A percentile compares a stretch with the other conserved stretches of the same genome.
phyloP scores from a whole-genome alignment of 164 flowering plant species.

The Akebia trifoliata region DNA sequence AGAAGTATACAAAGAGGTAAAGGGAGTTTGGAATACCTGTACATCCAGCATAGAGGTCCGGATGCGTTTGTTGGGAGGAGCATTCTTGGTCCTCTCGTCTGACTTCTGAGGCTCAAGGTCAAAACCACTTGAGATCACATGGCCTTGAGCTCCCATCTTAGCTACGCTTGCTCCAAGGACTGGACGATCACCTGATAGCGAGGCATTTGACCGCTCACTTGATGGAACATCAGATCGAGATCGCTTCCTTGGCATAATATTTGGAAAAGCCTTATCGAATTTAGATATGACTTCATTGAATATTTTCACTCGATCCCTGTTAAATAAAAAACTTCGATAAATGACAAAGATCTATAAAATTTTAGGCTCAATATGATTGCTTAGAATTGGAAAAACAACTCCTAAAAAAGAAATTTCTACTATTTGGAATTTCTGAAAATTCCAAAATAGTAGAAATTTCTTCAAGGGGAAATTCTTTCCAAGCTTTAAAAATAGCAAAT shows the following conservation, averaged over 20 bases:
- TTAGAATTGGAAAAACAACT: too few species aligned
- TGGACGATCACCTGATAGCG: slow-evolving; percentile 50
- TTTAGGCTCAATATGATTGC: too few species aligned
- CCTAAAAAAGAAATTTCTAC: too few species aligned
- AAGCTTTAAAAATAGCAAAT: too few species aligned
- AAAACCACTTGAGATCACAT: slow-evolving; percentile 30
- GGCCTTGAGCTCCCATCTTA: slow-evolving; percentile 56
- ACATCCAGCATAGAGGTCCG: slow-evolving; percentile 75
- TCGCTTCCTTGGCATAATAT: slow-evolving; percentile 58
- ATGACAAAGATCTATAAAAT: slow-evolving; percentile 1
- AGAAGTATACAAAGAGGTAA: not conserved
- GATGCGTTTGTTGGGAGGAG: slow-evolving; percentile 66
- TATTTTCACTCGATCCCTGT: slow-evolving; percentile 62
- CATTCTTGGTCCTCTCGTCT: slow-evolving; percentile 55
- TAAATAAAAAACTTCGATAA: slow-evolving; percentile 2
- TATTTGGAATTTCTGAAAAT: too few species aligned
- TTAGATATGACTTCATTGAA: slow-evolving; percentile 45
- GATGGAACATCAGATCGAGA: slow-evolving; percentile 55
- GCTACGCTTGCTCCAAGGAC: slow-evolving; percentile 38
- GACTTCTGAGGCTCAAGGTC: slow-evolving; percentile 58
- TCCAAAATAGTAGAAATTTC: too few species aligned
- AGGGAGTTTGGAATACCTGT: slow-evolving; percentile 27
- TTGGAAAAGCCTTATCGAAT: slow-evolving; percentile 57
- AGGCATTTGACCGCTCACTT: slow-evolving; percentile 40
- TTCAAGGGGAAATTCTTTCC: too few species aligned